Evolutionary conservation across 2,329 filamentous ascomycete genomes (phyloP), one percentile per base, ranked within the genome.

Genomic region (Hypomyces rosellus): DNA sequence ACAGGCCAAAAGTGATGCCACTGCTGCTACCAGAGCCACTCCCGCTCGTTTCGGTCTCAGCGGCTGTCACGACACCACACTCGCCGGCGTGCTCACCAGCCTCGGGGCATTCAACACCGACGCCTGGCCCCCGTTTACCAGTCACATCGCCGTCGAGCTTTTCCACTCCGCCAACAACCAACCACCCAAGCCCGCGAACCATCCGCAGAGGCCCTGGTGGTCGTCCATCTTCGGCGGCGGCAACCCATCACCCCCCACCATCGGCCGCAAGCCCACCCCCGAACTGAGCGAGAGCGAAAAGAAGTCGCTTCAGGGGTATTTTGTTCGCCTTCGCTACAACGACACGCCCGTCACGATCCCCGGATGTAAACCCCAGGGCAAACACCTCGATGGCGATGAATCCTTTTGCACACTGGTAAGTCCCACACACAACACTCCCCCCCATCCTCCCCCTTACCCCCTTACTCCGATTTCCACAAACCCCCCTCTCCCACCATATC

Each of bases 61-160:
- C 57, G 91, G 91, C 33, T 96, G 91, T 62, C 91, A 96, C 68
- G 91, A 97, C 64, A 97, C 93, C 2, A 97, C 93, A 1, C 77
- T 99, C 5, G 93, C 89, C 3, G 88, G 80, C 1, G 74, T 89
- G 2, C 72, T 99, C 25, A 73, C 85, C 14, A 88, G 88, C 57
- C 69, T 97, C 6, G 93, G 92, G 3, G 86, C 87, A 3, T 93
- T 89, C 64, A 75, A 88, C 39, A 72, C 73, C 16, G 80, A 79
- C 44, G 76, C 78, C 34, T 99, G 93, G 93, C 93, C 93, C 1
- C 91, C 90, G 0, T 99, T 92, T 63, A 96, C 92, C 0, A 92
- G 88, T 59, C 90, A 95, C 61, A 78, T 99, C 56, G 91, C 93
- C 33, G 75, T 99, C 49, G 93, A 99, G 69, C 77, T 97, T 54